These are phyloP conservation scores for Earliella scabrosa DNA, from an alignment of 1,284 basidiomycete genomes.

Conservation along the genomic window DNA sequence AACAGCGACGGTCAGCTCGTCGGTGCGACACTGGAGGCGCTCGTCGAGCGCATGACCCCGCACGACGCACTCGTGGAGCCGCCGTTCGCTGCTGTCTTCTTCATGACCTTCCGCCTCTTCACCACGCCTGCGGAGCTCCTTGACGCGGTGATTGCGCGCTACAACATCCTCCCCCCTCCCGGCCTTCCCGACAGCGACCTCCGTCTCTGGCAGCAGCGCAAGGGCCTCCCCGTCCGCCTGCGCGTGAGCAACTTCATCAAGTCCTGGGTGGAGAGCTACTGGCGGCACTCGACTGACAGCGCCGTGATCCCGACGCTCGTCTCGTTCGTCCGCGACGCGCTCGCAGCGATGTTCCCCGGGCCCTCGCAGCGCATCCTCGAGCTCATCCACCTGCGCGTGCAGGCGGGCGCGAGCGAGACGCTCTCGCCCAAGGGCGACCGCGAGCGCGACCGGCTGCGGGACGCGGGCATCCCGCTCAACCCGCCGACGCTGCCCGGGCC, in stretches of 20 bases:
- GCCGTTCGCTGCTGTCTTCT: conserved; percentile 88
- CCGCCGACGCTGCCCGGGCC: conserved; percentile 48
- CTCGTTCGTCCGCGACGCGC: conserved; percentile 65
- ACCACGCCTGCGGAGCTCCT: conserved; percentile 80
- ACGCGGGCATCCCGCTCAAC: conserved; percentile 72
- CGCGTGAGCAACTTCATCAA: conserved; percentile 93
- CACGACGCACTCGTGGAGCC: conserved; percentile 89
- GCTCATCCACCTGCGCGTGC: conserved; percentile 56
- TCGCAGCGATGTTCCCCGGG: conserved; percentile 66
- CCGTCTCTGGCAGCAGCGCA: conserved; percentile 81
- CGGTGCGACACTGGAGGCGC: conserved; percentile 86
- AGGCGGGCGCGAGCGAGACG: conserved; percentile 38
- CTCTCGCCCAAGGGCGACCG: conserved; percentile 64
- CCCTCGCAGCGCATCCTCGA: conserved; percentile 78
- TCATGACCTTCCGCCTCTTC: conserved; percentile 96
- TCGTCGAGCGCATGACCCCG: conserved; percentile 97
- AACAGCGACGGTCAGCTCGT: conserved; percentile 90
- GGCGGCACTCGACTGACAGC: conserved; percentile 75
- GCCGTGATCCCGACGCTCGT: conserved; percentile 61
- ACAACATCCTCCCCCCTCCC: conserved; percentile 71
- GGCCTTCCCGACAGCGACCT: conserved; percentile 66
- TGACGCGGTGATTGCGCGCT: conserved; percentile 79
- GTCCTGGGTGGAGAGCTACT: conserved; percentile 91
- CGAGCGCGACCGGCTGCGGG: conserved; percentile 70
- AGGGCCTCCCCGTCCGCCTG: conserved; percentile 87